These are phyloP conservation scores for slime mould (Dictyostelium discoideum) DNA, from an alignment of 78 protist species.

Conservation along the genomic window DNA sequence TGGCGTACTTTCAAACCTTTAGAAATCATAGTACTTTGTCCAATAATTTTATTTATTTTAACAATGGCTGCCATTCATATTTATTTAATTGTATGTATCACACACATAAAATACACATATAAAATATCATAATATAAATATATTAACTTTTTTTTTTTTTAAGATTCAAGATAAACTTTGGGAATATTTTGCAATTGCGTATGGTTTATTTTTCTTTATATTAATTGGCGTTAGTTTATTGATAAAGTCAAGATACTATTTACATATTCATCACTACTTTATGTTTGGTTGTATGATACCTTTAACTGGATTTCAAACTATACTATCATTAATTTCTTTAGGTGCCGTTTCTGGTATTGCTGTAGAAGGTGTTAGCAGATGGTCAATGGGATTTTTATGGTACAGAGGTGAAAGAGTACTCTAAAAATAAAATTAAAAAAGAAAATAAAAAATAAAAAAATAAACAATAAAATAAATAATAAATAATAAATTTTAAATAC, in stretches of 20 bases:
- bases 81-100: conserved; percentile 48
- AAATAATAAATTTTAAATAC: too few species aligned
- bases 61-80: conserved; percentile 18
- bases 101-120: background rate
- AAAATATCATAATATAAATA: background rate
- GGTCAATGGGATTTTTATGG: conserved; percentile 25
- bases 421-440: background rate
- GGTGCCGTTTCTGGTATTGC: conserved; percentile 55
- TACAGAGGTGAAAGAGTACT: conserved; percentile 22
- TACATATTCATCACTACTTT: conserved; percentile 75
- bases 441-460: background rate
- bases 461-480: too few species aligned
- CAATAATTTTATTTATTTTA: conserved; percentile 44
- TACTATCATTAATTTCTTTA: background rate
- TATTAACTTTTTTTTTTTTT: background rate
- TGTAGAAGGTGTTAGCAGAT: conserved; percentile 48
- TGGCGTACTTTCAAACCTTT: conserved; percentile 45
- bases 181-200: conserved; percentile 51
- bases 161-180: conserved; percentile 40
- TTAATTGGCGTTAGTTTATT: background rate
- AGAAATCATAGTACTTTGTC: conserved; percentile 15
- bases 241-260: conserved; percentile 28
- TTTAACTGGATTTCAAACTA: conserved; percentile 24
- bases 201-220: conserved; percentile 24
- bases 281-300: conserved; percentile 64